Conservation (phyloP, 169 alveolate species). For the Babesia gibsoni region DNA sequence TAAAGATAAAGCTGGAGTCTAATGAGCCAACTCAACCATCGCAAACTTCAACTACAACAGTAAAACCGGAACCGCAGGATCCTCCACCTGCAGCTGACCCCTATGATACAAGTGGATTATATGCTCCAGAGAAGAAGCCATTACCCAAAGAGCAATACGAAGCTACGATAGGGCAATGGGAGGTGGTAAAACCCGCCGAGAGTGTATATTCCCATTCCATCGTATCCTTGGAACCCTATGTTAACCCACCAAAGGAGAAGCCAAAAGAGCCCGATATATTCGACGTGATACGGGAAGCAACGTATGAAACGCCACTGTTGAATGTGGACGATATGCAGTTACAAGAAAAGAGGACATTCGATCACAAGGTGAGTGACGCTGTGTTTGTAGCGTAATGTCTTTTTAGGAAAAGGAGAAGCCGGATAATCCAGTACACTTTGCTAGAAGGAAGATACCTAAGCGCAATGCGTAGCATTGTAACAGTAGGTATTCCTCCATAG, state of each 20-base stretch:
- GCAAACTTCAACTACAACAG: background rate
- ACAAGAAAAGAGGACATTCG: conserved; percentile 29
- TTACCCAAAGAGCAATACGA: conserved; percentile 1
- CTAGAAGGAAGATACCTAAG: conserved; percentile 28
- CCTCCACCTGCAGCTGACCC: background rate
- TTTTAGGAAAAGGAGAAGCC: conserved; percentile 5
- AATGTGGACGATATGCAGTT: conserved; percentile 37
- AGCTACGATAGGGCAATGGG: conserved; percentile 57
- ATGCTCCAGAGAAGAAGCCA: background rate
- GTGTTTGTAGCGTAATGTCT: background rate
- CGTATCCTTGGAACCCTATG: conserved; percentile 27
- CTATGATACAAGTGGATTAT: background rate
- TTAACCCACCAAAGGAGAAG: conserved; percentile 5
- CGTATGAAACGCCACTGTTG: conserved; percentile 30
- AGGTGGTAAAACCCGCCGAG: conserved; percentile 54
- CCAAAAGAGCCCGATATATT: conserved; percentile 19
- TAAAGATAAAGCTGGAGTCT: conserved; percentile 13
- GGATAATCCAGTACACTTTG: conserved; percentile 1
- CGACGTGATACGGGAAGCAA: conserved; percentile 12
- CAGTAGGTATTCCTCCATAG: no score
- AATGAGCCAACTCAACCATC: background rate
- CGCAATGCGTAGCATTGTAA: no score
- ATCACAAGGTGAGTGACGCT: background rate
- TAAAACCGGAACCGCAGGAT: conserved; percentile 15
- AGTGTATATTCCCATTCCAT: conserved; percentile 55